These are phyloP conservation scores for Pythium inflatum DNA, from an alignment of 352 stramenopile species.

Conservation along the genomic window DNA sequence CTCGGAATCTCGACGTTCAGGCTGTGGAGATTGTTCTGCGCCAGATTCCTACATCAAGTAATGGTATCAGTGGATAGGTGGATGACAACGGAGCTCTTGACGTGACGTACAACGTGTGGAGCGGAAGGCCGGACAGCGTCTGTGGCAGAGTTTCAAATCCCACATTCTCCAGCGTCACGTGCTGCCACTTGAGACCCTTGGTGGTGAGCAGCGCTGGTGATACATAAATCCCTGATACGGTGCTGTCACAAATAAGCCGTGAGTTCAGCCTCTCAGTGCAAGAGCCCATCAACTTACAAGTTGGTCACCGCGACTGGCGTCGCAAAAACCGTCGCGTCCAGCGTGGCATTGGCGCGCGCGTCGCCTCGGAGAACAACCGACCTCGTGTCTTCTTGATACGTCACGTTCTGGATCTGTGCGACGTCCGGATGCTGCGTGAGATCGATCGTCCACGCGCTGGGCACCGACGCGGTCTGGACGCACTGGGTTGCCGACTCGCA, in stretches of 20 bases:
- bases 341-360: slow-evolving; percentile 36
- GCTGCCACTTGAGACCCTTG: background rate
- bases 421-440: background rate
- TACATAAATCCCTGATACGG: background rate
- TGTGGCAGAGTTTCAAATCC: background rate
- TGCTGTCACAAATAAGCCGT: slow-evolving; percentile 42
- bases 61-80: too few species aligned
- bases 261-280: slow-evolving; percentile 30
- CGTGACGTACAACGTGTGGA: background rate
- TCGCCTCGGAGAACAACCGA: background rate
- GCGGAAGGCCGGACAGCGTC: background rate
- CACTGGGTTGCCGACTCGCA: too few species aligned
- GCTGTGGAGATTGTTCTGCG: background rate
- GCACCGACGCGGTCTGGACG: too few species aligned
- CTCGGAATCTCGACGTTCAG: background rate
- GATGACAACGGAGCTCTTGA: too few species aligned
- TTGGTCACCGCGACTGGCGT: slow-evolving; percentile 35
- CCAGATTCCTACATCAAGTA: background rate
- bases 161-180: background rate
- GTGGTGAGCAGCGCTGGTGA: background rate
- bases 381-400: background rate
- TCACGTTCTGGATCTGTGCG: background rate
- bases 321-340: slow-evolving; percentile 62
- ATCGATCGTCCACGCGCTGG: slow-evolving; percentile 2
- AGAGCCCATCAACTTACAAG: slow-evolving; percentile 21